Evolutionary conservation across 805 yeast species (phyloP).

Genomic region (Teunomyces panamensis): DNA sequence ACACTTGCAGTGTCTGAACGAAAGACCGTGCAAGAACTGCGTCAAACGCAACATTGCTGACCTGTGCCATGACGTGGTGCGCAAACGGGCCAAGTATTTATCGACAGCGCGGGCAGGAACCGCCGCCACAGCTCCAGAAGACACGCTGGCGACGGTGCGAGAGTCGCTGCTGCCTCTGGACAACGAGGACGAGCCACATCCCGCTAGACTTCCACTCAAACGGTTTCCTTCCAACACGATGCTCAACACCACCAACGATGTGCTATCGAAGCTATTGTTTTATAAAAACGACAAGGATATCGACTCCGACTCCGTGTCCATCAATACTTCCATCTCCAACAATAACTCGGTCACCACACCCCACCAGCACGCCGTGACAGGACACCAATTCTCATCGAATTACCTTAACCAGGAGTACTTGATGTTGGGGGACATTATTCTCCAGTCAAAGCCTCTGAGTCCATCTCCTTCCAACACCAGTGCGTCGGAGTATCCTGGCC

Average conservation of each 20-base stretch:
- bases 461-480: conserved; percentile 36
- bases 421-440: conserved; percentile 47
- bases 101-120: background rate
- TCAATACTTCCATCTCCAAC: conserved; percentile 1
- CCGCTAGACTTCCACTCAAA: background rate
- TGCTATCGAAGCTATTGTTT: conserved; percentile 13
- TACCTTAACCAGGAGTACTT: conserved; percentile 51
- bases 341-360: background rate
- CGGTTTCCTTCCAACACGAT: conserved; percentile 12
- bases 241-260: conserved; percentile 17
- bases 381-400: conserved; percentile 34
- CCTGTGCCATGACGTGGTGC: conserved; percentile 54
- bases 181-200: background rate
- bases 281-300: conserved; percentile 11
- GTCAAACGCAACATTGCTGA: conserved; percentile 55
- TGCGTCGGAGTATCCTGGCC: background rate
- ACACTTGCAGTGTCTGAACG: conserved; percentile 69
- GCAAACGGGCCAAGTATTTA: conserved; percentile 49
- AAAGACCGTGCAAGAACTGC: conserved; percentile 73
- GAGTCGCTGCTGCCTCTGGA: background rate
- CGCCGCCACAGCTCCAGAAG: background rate
- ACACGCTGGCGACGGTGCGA: background rate
- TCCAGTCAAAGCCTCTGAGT: conserved; percentile 38
- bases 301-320: conserved; percentile 13
- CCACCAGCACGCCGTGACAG: conserved; percentile 10